These are phyloP conservation scores for Diaporthe destruens DNA, from an alignment of 2,329 filamentous ascomycete genomes.

Conservation along the genomic window DNA sequence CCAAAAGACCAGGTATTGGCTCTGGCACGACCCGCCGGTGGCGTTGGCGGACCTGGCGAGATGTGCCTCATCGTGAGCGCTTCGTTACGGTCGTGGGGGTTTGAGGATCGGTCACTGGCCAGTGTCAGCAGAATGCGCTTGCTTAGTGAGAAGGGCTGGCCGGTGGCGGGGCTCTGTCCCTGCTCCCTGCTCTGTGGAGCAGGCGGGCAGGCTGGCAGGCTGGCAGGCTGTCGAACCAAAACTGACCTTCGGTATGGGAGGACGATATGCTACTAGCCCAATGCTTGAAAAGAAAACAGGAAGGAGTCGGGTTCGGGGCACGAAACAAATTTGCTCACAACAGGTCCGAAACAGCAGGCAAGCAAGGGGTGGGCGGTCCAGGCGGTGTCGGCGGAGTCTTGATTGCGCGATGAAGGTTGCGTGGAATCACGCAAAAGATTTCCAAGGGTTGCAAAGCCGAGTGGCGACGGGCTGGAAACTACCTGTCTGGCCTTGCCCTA, in stretches of 20 bases:
- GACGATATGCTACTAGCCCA: not conserved
- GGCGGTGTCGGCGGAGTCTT: slow-evolving; percentile 28
- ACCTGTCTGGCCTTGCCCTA: slow-evolving; percentile 4
- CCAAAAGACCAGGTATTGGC: slow-evolving; percentile 42
- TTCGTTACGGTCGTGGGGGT: not conserved
- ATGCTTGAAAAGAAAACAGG: not conserved
- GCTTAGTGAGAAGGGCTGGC: slow-evolving; percentile 6
- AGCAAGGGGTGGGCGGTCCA: slow-evolving; percentile 8
- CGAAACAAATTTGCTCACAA: slow-evolving; percentile 13
- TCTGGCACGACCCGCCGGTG: slow-evolving; percentile 29
- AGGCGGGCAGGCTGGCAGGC: not conserved
- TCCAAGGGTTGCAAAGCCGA: slow-evolving; percentile 20
- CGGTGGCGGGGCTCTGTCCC: slow-evolving; percentile 21
- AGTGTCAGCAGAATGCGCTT: slow-evolving; percentile 34
- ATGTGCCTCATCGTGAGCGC: slow-evolving; percentile 39
- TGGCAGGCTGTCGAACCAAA: not conserved
- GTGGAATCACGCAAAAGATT: slow-evolving; percentile 12
- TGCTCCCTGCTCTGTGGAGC: not conserved
- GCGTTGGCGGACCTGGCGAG: slow-evolving; percentile 40
- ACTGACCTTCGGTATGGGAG: slow-evolving; percentile 6
- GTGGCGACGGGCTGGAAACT: slow-evolving; percentile 26
- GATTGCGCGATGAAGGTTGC: slow-evolving; percentile 1
- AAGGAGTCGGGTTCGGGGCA: slow-evolving; percentile 18
- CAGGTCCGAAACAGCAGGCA: slow-evolving; percentile 8
- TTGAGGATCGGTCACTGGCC: slow-evolving; percentile 4